Conservation (phyloP, 1,284 basidiomycete species). For the Irpex sp. region DNA sequence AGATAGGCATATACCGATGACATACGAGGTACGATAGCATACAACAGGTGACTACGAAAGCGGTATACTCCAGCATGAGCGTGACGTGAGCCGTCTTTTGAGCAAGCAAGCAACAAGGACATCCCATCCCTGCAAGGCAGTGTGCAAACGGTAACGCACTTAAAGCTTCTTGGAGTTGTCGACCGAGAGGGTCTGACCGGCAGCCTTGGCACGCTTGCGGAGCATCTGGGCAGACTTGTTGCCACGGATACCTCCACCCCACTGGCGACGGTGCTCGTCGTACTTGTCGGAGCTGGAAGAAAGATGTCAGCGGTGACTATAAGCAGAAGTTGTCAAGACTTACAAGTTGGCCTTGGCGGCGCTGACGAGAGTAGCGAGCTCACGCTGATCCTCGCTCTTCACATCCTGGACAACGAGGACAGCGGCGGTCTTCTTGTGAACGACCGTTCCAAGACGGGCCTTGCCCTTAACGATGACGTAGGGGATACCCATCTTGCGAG, state of each 20-base stretch:
- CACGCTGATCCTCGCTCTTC: slow-evolving; percentile 90
- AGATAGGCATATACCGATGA: not conserved
- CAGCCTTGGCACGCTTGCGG: slow-evolving; percentile 90
- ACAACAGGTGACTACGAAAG: not conserved
- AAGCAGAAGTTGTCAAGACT: slow-evolving; percentile 25
- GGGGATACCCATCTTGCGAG: slow-evolving; percentile 98
- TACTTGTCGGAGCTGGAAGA: slow-evolving; percentile 85
- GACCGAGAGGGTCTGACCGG: slow-evolving; percentile 61
- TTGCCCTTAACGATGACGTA: slow-evolving; percentile 99
- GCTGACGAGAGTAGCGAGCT: slow-evolving; percentile 89
- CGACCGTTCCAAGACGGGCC: slow-evolving; percentile 94
- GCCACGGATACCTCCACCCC: slow-evolving; percentile 96
- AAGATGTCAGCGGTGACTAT: not conserved
- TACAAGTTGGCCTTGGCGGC: slow-evolving; percentile 98
- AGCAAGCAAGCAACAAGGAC: not conserved
- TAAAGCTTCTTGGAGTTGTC: slow-evolving; percentile 63
- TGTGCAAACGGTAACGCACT: slow-evolving; percentile 10
- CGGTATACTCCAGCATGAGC: not conserved
- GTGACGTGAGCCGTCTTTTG: not conserved
- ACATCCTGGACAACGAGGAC: slow-evolving; percentile 92
- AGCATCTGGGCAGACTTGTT: slow-evolving; percentile 93
- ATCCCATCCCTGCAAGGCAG: not conserved
- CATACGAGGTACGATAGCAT: not conserved
- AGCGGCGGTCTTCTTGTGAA: slow-evolving; percentile 97
- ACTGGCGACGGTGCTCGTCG: slow-evolving; percentile 87